Conservation (phyloP, 805 yeast genomes). For the Metschnikowia shivogae region DNA sequence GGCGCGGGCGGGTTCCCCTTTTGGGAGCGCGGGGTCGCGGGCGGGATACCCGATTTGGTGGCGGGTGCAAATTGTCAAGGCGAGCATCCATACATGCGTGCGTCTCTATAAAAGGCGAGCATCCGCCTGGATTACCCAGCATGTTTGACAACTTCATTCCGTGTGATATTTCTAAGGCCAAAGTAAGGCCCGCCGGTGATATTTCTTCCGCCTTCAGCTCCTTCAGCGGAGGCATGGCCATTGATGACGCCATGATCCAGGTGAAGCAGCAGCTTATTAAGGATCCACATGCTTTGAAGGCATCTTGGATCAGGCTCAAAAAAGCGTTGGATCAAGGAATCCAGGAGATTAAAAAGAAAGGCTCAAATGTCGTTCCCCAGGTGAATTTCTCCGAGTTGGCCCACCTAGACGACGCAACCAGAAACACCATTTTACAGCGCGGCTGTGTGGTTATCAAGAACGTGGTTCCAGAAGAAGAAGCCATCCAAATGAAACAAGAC, state of each 20-base stretch:
- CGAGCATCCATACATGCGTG: no score
- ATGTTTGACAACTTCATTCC: neutral
- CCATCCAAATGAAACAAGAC: conserved; percentile 5
- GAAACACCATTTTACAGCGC: conserved; percentile 3
- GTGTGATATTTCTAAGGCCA: conserved; percentile 7
- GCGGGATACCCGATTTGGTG: neutral
- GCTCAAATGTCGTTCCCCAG: conserved; percentile 6
- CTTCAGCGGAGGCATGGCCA: conserved; percentile 1
- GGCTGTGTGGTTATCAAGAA: conserved; percentile 7
- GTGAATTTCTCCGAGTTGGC: neutral
- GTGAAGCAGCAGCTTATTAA: conserved; percentile 6
- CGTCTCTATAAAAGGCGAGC: no score
- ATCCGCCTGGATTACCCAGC: no score
- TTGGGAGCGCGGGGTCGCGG: neutral
- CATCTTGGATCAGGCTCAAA: conserved; percentile 7
- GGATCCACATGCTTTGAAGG: conserved; percentile 6
- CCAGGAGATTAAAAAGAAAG: conserved; percentile 6
- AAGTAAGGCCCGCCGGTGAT: conserved; percentile 10
- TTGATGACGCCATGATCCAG: conserved; percentile 5
- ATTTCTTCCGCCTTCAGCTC: conserved; percentile 11
- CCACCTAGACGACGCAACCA: neutral
- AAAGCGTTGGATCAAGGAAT: conserved; percentile 4
- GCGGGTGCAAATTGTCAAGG: no score
- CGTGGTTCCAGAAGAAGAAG: conserved; percentile 3
- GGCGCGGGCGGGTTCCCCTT: conserved; percentile 3